Evolutionary conservation across 1,139 yeast species (phyloP).

Genomic region (Suhomyces bribrorum): DNA sequence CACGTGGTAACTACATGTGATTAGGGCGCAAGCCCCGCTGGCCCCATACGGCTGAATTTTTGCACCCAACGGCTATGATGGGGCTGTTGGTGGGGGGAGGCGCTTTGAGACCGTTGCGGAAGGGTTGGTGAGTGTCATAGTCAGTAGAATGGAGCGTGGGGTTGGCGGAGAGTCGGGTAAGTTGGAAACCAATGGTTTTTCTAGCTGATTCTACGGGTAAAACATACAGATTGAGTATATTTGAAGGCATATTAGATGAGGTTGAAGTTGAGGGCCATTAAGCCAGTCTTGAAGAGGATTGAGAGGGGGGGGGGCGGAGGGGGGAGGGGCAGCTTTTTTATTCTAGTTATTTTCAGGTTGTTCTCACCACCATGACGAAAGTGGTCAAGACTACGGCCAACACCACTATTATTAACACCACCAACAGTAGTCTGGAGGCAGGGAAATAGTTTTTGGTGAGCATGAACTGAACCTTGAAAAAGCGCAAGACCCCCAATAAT

Average conservation of each 20-base stretch:
- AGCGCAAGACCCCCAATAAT: constrained; percentile 34
- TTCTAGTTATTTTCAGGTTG: constrained; percentile 5
- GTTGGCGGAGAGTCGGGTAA: no score
- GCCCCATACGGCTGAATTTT: neutral
- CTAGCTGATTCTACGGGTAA: no score
- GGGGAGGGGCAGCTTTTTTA: neutral
- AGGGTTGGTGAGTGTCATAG: no score
- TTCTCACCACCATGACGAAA: constrained; percentile 16
- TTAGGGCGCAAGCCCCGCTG: constrained; percentile 14
- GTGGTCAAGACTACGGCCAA: constrained; percentile 22
- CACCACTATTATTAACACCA: constrained; percentile 33
- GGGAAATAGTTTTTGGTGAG: constrained; percentile 52
- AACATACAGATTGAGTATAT: no score
- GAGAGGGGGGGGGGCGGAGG: no score
- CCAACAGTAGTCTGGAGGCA: constrained; percentile 32
- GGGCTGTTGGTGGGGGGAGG: no score
- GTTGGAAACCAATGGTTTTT: no score
- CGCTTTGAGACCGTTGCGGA: no score
- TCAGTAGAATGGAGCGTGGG: no score
- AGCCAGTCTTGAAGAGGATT: no score
- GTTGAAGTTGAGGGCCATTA: no score
- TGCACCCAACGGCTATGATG: neutral
- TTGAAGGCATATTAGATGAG: no score
- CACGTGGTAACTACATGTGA: neutral
- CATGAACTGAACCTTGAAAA: constrained; percentile 43